Base-by-base conservation (phyloP, 805 yeast species). In the Priceomyces haplophilus region DNA sequence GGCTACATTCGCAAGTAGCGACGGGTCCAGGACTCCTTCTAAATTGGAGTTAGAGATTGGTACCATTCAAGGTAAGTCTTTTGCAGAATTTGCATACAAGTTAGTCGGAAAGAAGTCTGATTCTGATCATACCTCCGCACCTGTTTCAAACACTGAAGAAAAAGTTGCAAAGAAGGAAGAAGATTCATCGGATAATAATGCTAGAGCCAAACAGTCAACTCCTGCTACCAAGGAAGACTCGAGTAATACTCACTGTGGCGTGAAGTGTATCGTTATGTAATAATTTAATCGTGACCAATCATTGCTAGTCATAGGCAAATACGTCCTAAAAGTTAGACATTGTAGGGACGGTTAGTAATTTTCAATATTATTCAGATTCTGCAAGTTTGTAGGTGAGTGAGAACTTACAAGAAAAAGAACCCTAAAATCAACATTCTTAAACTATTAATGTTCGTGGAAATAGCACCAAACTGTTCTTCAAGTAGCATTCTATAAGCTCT, bases 1-100 rank as follows among this genome's bases (percentile, higher is more conserved):
- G 25, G 95, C 95, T 52, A 68, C 86, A 30, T 71, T 75, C 55
- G 89, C 95, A 23, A 86, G 80, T 38, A 71, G 75, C 40, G 91
- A 84, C 58, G 95, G 95, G 39, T 76, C 85, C 6, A 80, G 95
- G 70, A 68, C 71, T 53, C 84, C 88, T 25, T 54, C 81, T 34
- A 74, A 68, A 15, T 67, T 83, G 44, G 96, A 88, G 64, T 65
- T 75, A 59, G 73, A 75, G 53, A 61, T 86, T 46, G 91, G 88
- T 19, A 57, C 59, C 37, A 67, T 65, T 45, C 96, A 88, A 69
- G 96, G 95, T 59, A 61, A 68, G 46, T 59, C 72, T 31, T 88
- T 88, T 67, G 51, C 52, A 13, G 34, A 39, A 20, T 8, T 38
- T 7, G 64, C 61, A 8, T 23, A 19, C 12, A 61, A 54, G 38